Evolutionary conservation across 208 protist genomes (phyloP), one percentile per base, ranked within the genome.

Genomic region (Acanthamoeba royreba): DNA sequence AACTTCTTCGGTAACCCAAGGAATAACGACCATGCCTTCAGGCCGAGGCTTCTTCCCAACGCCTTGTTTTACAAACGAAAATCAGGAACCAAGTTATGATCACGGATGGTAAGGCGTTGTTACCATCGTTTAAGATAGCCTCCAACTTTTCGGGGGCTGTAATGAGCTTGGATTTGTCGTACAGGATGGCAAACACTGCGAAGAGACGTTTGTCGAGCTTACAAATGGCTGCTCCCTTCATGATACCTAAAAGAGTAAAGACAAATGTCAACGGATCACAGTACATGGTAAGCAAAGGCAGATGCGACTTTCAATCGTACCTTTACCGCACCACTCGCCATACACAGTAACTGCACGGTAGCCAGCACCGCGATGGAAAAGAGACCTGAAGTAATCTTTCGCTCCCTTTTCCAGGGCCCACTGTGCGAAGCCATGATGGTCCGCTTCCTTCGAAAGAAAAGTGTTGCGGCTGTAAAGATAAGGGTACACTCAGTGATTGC

Each of bases 271-370:
- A 49, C 33, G 15, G 17, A 28, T 85, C 38, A 2, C n/a, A 42
- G 1, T 1, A 19, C 5, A 33, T n/a, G 49, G 49, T 9, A 4
- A 61, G 35, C 33, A 3, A 4, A 25, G 52, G 1, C 38, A 66
- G 46, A 1, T 4, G 42, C n/a, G n/a, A n/a, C n/a, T n/a, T n/a
- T 1, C 28, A 9, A 8, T 8, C 28, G 38, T 46, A 89, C 83
- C 83, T 45, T 89, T 89, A 52, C 83, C 83, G 38, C 83, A 89
- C 83, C 83, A 89, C 83, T 89, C 83, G 46, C 83, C 83, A 42
- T 69, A 89, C 49, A 89, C 83, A 22, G 83, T 89, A 52, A 89
- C 17, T 5, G 83, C n/a, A 33, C 53, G 46, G 47, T 89, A 89
- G 46, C 83, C 83, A 42, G n/a, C 83, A 55, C n/a, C 66, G 31